Evolutionary conservation across 192 early-diverging fungal species (phyloP).

Genomic region (Rhizoclosmatium sp.): DNA sequence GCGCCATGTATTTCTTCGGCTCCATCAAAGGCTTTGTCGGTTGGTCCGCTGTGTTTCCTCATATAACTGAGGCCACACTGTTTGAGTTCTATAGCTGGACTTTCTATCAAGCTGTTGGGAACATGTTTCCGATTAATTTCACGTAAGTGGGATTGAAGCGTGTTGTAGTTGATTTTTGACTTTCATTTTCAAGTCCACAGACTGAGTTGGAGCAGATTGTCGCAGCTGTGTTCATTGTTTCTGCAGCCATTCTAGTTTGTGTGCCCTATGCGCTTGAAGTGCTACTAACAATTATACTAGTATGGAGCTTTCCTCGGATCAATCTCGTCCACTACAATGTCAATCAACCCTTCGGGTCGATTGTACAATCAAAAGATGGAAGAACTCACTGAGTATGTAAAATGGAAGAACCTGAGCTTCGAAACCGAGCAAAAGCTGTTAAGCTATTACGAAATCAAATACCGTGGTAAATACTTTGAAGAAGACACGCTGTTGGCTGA

Average conservation of each 20-base stretch:
- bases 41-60: not conserved
- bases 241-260: conserved; percentile 26
- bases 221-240: conserved; percentile 16
- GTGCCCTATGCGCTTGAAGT: too few species aligned
- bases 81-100: conserved; percentile 3
- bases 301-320: conserved; percentile 11
- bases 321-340: conserved; percentile 14
- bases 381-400: conserved; percentile 44
- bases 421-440: conserved; percentile 33
- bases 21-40: not conserved
- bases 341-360: conserved; percentile 13
- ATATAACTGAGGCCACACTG: not conserved
- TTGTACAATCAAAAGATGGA: conserved; percentile 41
- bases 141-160: not conserved
- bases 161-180: not conserved
- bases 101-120: not conserved
- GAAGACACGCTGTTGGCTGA: conserved; percentile 44
- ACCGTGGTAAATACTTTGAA: conserved; percentile 47
- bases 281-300: not conserved
- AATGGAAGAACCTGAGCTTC: conserved; percentile 27
- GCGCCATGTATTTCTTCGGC: conserved; percentile 26
- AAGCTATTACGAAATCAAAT: conserved; percentile 42
- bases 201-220: conserved; percentile 18
- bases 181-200: not conserved
- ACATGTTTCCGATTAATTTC: not conserved